Evolutionary conservation across 2,329 filamentous ascomycete species (phyloP).

Genomic region (Beauveria sp.): DNA sequence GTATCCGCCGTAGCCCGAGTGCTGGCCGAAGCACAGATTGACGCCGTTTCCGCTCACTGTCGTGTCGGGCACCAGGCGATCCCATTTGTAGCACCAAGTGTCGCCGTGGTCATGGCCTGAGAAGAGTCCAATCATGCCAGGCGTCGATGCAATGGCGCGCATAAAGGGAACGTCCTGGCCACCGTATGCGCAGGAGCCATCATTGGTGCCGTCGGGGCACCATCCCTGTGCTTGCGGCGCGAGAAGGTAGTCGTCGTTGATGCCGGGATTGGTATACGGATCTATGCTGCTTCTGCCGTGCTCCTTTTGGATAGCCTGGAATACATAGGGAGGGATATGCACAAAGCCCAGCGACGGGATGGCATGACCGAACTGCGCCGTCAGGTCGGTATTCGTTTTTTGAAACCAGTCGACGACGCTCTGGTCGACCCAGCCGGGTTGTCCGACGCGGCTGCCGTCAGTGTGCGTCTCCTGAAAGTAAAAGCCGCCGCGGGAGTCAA

Average conservation of each 20-base stretch:
- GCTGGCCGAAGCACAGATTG: slow-evolving; percentile 54
- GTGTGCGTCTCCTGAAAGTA: slow-evolving; percentile 34
- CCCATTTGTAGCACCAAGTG: slow-evolving; percentile 49
- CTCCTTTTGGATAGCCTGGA: slow-evolving; percentile 29
- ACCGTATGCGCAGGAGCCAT: slow-evolving; percentile 34
- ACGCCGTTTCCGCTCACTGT: slow-evolving; percentile 33
- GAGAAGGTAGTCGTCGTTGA: slow-evolving; percentile 37
- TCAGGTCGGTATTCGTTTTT: slow-evolving; percentile 23
- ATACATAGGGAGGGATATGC: slow-evolving; percentile 40
- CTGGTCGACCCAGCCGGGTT: slow-evolving; percentile 38
- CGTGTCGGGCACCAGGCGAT: slow-evolving; percentile 28
- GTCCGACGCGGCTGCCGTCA: slow-evolving; percentile 22
- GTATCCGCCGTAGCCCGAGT: slow-evolving; percentile 64
- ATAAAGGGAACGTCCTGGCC: slow-evolving; percentile 55
- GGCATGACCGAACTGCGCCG: slow-evolving; percentile 21
- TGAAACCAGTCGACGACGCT: slow-evolving; percentile 39
- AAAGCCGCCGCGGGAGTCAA: slow-evolving; percentile 56
- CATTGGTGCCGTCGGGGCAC: slow-evolving; percentile 32
- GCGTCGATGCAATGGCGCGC: slow-evolving; percentile 47
- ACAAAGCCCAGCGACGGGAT: slow-evolving; percentile 42
- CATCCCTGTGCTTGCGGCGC: slow-evolving; percentile 36
- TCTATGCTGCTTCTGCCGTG: slow-evolving; percentile 24
- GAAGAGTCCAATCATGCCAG: slow-evolving; percentile 51
- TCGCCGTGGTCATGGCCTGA: slow-evolving; percentile 60
- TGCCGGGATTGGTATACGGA: slow-evolving; percentile 32